Evolutionary conservation across 2,329 filamentous ascomycete species (phyloP).

Genomic region (Pseudogymnoascus sp.): DNA sequence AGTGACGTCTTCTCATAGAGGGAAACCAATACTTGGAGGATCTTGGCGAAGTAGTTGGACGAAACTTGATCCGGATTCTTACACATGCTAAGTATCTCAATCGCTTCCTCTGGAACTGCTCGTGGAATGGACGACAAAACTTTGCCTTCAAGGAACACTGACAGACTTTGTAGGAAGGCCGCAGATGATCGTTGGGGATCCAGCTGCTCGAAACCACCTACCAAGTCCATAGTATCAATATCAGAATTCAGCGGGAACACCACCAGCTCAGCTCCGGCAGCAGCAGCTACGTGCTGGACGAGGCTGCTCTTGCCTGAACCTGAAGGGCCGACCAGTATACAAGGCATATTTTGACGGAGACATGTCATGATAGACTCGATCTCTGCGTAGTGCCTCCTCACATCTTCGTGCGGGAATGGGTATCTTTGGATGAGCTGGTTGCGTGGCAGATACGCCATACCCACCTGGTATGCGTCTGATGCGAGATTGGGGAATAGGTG

Average conservation of each 20-base stretch:
- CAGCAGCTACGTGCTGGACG: constrained; percentile 71
- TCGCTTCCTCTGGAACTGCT: constrained; percentile 40
- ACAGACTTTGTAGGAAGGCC: constrained; percentile 49
- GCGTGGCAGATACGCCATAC: constrained; percentile 64
- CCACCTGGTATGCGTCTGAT: constrained; percentile 65
- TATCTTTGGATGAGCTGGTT: constrained; percentile 49
- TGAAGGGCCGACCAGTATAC: constrained; percentile 78
- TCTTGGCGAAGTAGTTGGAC: constrained; percentile 22
- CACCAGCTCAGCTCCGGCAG: constrained; percentile 68
- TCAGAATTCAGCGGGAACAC: constrained; percentile 90
- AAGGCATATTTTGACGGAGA: constrained; percentile 78
- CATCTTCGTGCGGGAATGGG: constrained; percentile 45
- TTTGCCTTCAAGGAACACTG: constrained; percentile 45
- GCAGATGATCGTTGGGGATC: constrained; percentile 72
- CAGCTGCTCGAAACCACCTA: constrained; percentile 93
- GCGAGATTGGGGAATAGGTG: constrained; percentile 69
- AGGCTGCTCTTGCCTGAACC: constrained; percentile 83
- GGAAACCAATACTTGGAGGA: constrained; percentile 30
- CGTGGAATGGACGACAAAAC: constrained; percentile 45
- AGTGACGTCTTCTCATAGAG: constrained; percentile 38
- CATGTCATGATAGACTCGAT: constrained; percentile 85
- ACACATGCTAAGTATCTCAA: constrained; percentile 48
- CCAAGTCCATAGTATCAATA: constrained; percentile 92
- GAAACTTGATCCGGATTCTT: constrained; percentile 24
- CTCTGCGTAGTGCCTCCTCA: constrained; percentile 56